Evolutionary conservation across 176 grass and related monocot genomes (phyloP).

Genomic region (Zoysia japonica): DNA sequence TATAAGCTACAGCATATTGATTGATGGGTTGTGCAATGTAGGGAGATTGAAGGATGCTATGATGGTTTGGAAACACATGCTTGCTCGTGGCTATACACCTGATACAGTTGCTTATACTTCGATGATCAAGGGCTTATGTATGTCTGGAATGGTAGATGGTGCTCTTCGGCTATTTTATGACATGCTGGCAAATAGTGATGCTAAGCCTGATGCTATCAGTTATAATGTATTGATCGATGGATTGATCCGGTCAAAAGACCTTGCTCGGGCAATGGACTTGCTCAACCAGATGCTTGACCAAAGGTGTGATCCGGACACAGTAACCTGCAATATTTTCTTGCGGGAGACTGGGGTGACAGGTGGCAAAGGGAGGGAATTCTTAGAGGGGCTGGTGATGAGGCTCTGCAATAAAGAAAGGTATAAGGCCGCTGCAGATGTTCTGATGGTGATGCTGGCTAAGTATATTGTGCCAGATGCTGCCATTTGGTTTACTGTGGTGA

Average conservation of each 20-base stretch:
- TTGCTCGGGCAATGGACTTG: slow-evolving; percentile 63
- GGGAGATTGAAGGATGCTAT: slow-evolving; percentile 83
- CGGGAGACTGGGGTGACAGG: slow-evolving; percentile 38
- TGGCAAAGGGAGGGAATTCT: slow-evolving; percentile 61
- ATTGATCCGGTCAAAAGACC: slow-evolving; percentile 47
- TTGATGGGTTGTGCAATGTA: slow-evolving; percentile 66
- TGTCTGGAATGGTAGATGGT: slow-evolving; percentile 73
- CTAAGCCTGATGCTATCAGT: slow-evolving; percentile 62
- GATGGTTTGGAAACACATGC: slow-evolving; percentile 98
- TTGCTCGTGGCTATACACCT: slow-evolving; percentile 56
- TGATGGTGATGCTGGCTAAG: slow-evolving; percentile 76
- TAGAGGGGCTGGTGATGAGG: slow-evolving; percentile 74
- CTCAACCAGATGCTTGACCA: slow-evolving; percentile 79
- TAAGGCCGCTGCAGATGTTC: slow-evolving; percentile 50
- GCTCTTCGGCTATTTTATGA: slow-evolving; percentile 68
- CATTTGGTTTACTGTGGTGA: slow-evolving; percentile 59
- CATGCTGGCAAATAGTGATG: slow-evolving; percentile 62
- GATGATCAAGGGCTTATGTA: slow-evolving; percentile 85
- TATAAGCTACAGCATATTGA: slow-evolving; percentile 80
- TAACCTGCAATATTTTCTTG: slow-evolving; percentile 83
- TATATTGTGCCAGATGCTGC: slow-evolving; percentile 56
- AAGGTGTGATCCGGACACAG: slow-evolving; percentile 71
- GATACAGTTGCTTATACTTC: slow-evolving; percentile 84
- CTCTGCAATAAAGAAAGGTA: slow-evolving; percentile 65
- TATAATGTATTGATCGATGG: slow-evolving; percentile 78